Evolutionary conservation across 345 rosid genomes (phyloP).

Genomic region (Syzygium jambos): DNA sequence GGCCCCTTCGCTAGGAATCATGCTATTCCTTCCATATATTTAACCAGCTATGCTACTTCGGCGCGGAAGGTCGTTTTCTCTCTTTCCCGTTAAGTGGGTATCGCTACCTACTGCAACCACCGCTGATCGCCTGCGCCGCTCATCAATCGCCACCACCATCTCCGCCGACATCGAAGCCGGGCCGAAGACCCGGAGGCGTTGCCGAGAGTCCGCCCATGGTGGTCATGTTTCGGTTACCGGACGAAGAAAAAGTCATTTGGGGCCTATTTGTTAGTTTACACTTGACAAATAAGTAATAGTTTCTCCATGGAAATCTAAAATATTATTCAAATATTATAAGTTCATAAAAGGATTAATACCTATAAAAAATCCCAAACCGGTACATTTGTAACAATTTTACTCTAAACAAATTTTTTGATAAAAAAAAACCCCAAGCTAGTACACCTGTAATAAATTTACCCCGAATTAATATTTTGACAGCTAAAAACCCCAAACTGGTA

Average conservation of each 20-base stretch:
- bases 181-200: background rate
- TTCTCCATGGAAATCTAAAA: background rate
- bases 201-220: background rate
- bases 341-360: too few relatives aligned
- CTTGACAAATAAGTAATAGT: background rate
- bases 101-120: background rate
- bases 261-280: background rate
- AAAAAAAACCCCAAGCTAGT: too few relatives aligned
- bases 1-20: background rate
- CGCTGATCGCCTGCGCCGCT: too few relatives aligned
- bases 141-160: background rate
- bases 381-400: too few relatives aligned
- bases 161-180: background rate
- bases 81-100: background rate
- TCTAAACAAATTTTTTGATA: too few relatives aligned
- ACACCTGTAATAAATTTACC: too few relatives aligned
- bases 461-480: too few relatives aligned
- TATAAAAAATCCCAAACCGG: too few relatives aligned
- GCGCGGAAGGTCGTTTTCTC: fast-evolving
- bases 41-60: background rate
- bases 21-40: background rate
- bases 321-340: too few relatives aligned
- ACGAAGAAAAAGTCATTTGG: background rate
- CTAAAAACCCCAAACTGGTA: too few relatives aligned
- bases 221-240: background rate